Evolutionary conservation across 192 early-diverging fungal species (phyloP).

Genomic region (Phlyctochytrium bullatum): DNA sequence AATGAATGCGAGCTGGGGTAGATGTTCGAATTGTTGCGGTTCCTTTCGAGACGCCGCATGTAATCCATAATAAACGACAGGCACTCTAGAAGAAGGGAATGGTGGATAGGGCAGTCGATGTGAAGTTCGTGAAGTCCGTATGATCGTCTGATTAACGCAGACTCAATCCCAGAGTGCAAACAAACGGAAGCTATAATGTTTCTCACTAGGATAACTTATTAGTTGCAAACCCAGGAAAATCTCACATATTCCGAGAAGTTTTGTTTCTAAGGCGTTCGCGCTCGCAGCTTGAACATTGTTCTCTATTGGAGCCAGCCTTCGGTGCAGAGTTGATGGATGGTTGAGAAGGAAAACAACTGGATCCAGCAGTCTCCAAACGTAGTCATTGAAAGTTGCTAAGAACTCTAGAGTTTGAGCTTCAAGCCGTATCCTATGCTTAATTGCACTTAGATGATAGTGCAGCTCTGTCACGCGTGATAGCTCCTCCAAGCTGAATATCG

Average conservation of each 20-base stretch:
- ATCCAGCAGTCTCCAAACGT: slow-evolving; percentile 18
- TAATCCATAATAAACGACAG: background rate
- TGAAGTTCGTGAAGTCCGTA: background rate
- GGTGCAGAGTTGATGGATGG: slow-evolving; percentile 27
- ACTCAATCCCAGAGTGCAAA: background rate
- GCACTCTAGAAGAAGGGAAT: background rate
- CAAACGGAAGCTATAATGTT: slow-evolving; percentile 1
- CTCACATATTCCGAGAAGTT: no score
- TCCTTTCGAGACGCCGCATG: slow-evolving; percentile 1
- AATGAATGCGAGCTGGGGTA: background rate
- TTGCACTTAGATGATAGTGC: slow-evolving; percentile 20
- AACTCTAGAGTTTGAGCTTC: slow-evolving; percentile 3
- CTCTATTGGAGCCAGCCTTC: slow-evolving; percentile 10
- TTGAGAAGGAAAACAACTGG: slow-evolving; percentile 35
- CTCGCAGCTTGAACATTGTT: no score
- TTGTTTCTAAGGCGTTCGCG: no score
- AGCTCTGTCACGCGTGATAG: slow-evolving; percentile 26
- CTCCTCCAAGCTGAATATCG: slow-evolving; percentile 29
- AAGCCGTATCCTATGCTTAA: no score
- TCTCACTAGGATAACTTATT: background rate
- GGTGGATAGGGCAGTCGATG: background rate
- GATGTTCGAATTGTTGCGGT: background rate
- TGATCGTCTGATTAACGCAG: background rate
- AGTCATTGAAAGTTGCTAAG: slow-evolving; percentile 3
- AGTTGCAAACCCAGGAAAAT: no score